A percentile compares a stretch with the other conserved stretches of the same genome.
Conservation (phyloP, 495 filamentous ascomycete species). For the Penicillium arizonense region DNA sequence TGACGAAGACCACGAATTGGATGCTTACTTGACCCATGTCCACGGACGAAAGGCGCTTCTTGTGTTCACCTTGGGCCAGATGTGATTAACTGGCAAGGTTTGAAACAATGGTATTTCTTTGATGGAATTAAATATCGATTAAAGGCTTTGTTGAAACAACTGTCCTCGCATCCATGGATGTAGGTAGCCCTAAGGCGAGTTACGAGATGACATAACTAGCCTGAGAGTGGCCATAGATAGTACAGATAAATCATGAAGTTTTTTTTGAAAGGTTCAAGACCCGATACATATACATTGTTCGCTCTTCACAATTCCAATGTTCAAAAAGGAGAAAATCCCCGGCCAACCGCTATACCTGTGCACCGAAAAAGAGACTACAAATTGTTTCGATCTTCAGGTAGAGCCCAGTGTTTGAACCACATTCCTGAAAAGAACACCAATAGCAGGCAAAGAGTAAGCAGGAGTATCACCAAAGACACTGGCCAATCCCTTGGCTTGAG, state of each 20-base stretch:
- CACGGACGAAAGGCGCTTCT: slow-evolving; percentile 65
- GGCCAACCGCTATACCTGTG: slow-evolving; percentile 7
- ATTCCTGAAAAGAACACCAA: slow-evolving; percentile 74
- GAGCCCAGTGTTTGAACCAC: slow-evolving; percentile 50
- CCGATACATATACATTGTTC: slow-evolving; percentile 13
- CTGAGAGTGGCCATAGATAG: no score
- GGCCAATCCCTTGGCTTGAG: slow-evolving; percentile 64
- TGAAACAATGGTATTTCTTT: background rate
- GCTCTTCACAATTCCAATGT: slow-evolving; percentile 12
- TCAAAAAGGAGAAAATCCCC: slow-evolving; percentile 4
- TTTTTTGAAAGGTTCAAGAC: background rate
- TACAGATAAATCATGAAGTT: background rate
- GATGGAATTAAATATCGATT: background rate
- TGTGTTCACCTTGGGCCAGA: slow-evolving; percentile 44
- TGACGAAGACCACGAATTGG: slow-evolving; percentile 67
- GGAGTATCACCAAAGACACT: slow-evolving; percentile 72
- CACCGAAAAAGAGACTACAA: slow-evolving; percentile 1
- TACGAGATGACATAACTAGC: no score
- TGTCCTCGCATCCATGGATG: no score
- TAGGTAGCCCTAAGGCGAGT: no score
- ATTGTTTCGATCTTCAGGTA: slow-evolving; percentile 9
- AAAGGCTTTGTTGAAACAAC: background rate
- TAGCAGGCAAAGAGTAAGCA: slow-evolving; percentile 72
- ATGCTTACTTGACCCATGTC: slow-evolving; percentile 64
- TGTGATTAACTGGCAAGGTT: slow-evolving; percentile 9